Evolutionary conservation across 2,329 filamentous ascomycete genomes (phyloP), one percentile per base, ranked within the genome.

Genomic region (Trichoderma simmonsii): DNA sequence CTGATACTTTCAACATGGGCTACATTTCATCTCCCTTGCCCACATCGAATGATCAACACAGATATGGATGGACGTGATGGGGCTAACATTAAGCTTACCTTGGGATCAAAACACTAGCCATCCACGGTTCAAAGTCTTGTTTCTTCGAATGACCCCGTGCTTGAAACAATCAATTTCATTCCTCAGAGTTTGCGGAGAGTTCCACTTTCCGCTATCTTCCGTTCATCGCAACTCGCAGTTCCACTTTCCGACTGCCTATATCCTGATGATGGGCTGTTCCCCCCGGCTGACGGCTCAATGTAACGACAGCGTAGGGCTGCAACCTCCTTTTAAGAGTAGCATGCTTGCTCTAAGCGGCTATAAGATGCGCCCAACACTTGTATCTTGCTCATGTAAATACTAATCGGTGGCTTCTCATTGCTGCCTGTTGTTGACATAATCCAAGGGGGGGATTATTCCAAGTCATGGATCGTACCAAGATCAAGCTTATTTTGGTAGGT

Each of bases 401-500:
- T 24, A 34, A 36, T 36, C n/a, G 2, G 9, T 15, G n/a, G 21
- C 7, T 24, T n/a, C 18, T 18, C 6, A n/a, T 7, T 61, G 32
- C n/a, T 24, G 59, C n/a, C n/a, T 36, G 6, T 36, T 61, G n/a
- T 24, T 21, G 36, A 14, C n/a, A 61, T 61, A 61, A 61, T 11
- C n/a, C n/a, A 61, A 61, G 15, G 32, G 59, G 9, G 32, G 30
- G 9, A 9, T 21, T 21, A 2, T 24, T 61, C 32, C 59, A 36
- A 39, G 18, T 30, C 32, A 36, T 61, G n/a, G 59, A 36, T n/a
- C 32, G 30, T 12, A 26, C 8, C 43, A 56, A 66, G 30, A 66
- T 66, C 48, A 66, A 66, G 63, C 63, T 66, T 66, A 66, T 56
- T 66, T 34, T 24, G 63, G 63, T 56, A 66, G 43, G 63, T 66